Percentiles rank a stretch among this genome's conserved stretches.
Conservation (phyloP, 148 eudicot genomes). For the Rheum nobile region DNA sequence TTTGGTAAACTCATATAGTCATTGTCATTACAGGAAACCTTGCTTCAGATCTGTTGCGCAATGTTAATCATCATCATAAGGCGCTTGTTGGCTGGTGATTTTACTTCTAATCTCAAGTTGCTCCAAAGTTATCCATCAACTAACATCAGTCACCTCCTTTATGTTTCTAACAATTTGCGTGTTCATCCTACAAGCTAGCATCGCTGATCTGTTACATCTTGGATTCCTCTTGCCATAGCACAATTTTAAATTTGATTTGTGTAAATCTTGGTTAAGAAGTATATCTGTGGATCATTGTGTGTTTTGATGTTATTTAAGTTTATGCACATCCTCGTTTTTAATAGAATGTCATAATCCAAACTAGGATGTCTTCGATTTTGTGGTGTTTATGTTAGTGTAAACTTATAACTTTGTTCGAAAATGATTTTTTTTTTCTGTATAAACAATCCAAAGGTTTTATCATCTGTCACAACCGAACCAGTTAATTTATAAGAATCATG, state of each 20-base stretch:
- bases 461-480: neutral
- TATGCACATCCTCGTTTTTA: neutral
- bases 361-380: neutral
- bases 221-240: neutral
- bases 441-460: neutral
- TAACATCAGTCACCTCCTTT: conserved; percentile 79
- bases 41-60: conserved; percentile 89
- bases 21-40: conserved; percentile 55
- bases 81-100: conserved; percentile 94
- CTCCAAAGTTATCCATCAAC: conserved; percentile 86
- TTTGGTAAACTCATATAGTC: neutral
- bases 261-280: neutral
- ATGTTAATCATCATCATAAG: conserved; percentile 83
- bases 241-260: neutral
- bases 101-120: conserved; percentile 85
- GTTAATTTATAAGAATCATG: conserved; percentile 5
- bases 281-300: neutral
- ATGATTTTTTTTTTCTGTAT: neutral
- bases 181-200: conserved; percentile 34
- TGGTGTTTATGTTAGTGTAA: neutral
- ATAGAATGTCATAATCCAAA: neutral
- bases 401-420: neutral
- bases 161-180: conserved; percentile 87
- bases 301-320: neutral
- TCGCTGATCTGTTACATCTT: neutral